phyloP scores from a whole-genome alignment of 2,329 filamentous ascomycete species.

The Aspergillus ochraceus region DNA sequence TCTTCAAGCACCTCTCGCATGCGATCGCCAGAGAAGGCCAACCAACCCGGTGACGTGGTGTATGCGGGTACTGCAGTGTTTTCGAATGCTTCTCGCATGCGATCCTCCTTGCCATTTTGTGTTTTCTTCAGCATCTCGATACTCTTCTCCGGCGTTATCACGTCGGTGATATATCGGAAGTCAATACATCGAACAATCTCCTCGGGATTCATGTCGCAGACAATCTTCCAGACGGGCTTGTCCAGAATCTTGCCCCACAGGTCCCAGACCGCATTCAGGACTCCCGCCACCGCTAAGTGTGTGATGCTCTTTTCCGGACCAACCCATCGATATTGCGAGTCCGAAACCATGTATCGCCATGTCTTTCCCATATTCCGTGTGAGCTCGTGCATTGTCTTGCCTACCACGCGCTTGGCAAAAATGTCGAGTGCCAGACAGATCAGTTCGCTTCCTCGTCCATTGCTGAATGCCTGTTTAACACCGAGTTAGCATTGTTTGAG shows the following conservation, averaged over 20 bases:
- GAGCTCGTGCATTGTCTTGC: conserved; percentile 73
- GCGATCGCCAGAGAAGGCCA: conserved; percentile 85
- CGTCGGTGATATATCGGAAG: conserved; percentile 92
- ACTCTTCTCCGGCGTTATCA: conserved; percentile 81
- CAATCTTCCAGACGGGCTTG: conserved; percentile 88
- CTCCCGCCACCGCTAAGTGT: conserved; percentile 82
- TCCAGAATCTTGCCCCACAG: conserved; percentile 85
- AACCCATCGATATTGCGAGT: conserved; percentile 90
- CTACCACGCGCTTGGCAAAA: conserved; percentile 72
- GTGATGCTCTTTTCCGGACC: conserved; percentile 93
- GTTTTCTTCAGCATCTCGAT: conserved; percentile 66
- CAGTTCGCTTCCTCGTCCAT: conserved; percentile 79
- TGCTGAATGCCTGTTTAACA: conserved; percentile 44
- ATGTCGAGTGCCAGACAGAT: conserved; percentile 82
- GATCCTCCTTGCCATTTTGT: conserved; percentile 66
- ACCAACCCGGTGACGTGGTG: conserved; percentile 86
- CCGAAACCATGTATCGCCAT: conserved; percentile 87
- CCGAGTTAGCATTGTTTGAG: not conserved
- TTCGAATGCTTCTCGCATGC: conserved; percentile 71
- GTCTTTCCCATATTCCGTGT: conserved; percentile 81
- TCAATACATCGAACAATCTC: conserved; percentile 87
- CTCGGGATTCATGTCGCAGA: conserved; percentile 86
- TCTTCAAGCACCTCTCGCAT: conserved; percentile 73
- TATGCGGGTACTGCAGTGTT: conserved; percentile 82
- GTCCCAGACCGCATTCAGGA: conserved; percentile 92